A percentile compares a stretch with the other conserved stretches of the same genome.
phyloP scores from a whole-genome alignment of 1,139 yeast species.

The Kodamaea alishanica region DNA sequence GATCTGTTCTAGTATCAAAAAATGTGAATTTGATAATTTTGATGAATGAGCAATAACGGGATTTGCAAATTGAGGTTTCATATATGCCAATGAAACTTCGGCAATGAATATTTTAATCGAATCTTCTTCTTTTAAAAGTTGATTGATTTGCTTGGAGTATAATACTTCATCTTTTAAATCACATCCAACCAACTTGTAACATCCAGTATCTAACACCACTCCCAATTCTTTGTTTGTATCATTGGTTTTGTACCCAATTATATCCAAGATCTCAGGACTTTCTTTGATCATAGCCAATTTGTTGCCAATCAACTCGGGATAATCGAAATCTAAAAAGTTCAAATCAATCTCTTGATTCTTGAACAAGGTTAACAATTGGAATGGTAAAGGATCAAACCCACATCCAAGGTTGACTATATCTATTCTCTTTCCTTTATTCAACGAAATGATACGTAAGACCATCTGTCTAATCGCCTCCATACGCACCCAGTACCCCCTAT shows the following conservation, averaged over 20 bases:
- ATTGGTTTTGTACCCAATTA: conserved; percentile 37
- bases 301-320: conserved; percentile 59
- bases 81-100: conserved; percentile 80
- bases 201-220: conserved; percentile 38
- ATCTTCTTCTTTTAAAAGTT: conserved; percentile 18
- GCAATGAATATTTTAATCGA: conserved; percentile 63
- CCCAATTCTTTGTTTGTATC: conserved; percentile 11
- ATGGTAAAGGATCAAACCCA: conserved; percentile 79
- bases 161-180: conserved; percentile 52
- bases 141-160: conserved; percentile 37
- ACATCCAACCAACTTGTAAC: conserved; percentile 66
- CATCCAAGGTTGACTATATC: conserved; percentile 72
- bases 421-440: conserved; percentile 19
- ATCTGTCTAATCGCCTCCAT: conserved; percentile 64
- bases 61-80: conserved; percentile 69
- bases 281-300: conserved; percentile 51
- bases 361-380: conserved; percentile 41
- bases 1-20: conserved; percentile 67
- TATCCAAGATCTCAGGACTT: conserved; percentile 43
- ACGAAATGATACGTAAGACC: conserved; percentile 42
- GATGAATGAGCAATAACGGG: conserved; percentile 50
- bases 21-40: conserved; percentile 50
- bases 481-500: conserved; percentile 81
- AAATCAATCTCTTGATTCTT: conserved; percentile 23
- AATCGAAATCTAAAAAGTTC: conserved; percentile 68